Conservation (phyloP, 1,139 yeast genomes). For the Pichia kudriavzevii region DNA sequence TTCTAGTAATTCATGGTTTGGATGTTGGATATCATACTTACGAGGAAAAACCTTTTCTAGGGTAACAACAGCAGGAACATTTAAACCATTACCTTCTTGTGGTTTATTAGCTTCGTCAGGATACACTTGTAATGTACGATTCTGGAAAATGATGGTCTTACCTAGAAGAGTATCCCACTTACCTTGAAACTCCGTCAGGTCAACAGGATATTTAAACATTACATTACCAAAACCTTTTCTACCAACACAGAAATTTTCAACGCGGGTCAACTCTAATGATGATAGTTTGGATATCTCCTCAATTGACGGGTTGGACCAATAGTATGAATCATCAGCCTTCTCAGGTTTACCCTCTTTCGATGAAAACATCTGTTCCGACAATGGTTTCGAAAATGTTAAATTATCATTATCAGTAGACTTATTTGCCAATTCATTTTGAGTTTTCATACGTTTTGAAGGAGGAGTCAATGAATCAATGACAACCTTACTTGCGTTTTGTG, state of each 20-base stretch:
- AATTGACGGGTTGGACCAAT: constrained; percentile 77
- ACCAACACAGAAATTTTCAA: constrained; percentile 69
- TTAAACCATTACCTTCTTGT: constrained; percentile 63
- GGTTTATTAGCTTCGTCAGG: constrained; percentile 51
- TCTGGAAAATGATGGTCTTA: constrained; percentile 48
- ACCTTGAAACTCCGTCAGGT: constrained; percentile 47
- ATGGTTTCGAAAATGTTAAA: constrained; percentile 11
- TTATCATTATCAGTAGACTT: constrained; percentile 1
- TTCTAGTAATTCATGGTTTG: constrained; percentile 36
- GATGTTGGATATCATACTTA: constrained; percentile 29
- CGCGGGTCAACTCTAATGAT: constrained; percentile 43
- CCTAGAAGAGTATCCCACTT: constrained; percentile 45
- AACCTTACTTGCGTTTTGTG: constrained; percentile 6
- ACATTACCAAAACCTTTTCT: constrained; percentile 71
- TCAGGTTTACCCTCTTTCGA: too few relatives aligned
- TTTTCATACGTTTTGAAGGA: constrained; percentile 14
- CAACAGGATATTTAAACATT: constrained; percentile 66
- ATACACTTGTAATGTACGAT: constrained; percentile 58
- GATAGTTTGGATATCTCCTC: constrained; percentile 43
- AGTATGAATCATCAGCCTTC: constrained; percentile 32
- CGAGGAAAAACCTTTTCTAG: constrained; percentile 58
- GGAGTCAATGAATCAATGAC: constrained; percentile 14
- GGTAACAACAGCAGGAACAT: constrained; percentile 79
- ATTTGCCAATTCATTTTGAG: background rate
- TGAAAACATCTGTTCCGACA: constrained; percentile 10